Base-by-base conservation (phyloP, 2,329 filamentous ascomycete genomes). In the Rasamsonia emersonii region DNA sequence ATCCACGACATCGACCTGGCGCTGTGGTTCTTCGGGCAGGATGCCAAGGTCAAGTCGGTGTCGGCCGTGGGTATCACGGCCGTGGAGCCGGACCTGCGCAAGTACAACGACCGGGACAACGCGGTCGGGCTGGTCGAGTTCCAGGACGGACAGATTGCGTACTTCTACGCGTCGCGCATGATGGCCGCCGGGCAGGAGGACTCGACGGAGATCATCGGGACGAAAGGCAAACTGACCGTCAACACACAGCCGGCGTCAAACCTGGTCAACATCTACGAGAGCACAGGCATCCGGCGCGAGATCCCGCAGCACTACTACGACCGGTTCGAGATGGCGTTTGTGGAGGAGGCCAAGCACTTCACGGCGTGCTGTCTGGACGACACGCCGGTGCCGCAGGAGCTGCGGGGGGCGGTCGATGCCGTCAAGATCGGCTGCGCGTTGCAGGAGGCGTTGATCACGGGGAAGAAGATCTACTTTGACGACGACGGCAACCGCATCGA, bases 341-440 rank as follows among this genome's bases (percentile, higher is more conserved):
- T 77, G 13, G 71, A 62, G 1, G 77, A 82, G 58, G 71, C 73
- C 4, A 73, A 77, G 36, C 75, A 80, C 57, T 82, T 81, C 42
- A 74, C 74, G 0, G 70, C 67, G 7, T 64, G 61, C 17, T 71
- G 73, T 32, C 50, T 82, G 36, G 74, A 81, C 41, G 53, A 71
- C 38, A 70, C 53, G 18, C 50, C 60, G 15, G 52, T 76, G 32
- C 75, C 76, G 1, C 58, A 80, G 45, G 68, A 71, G 49, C 51
- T 80, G 21, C 51, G 60, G 14, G 70, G 70, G 10, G 75, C 75
- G 1, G 73, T 80, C 8, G 62, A 71, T 39, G 58, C 57, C 9
- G 54, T 82, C 7, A 64, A 65, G 49, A 79, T 82, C 53, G 77
- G 73, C 0, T 65, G 66, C 28, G 73, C 71, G 4, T 50, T 79